Conservation (phyloP, 257 asterid genomes). For the Rhazya stricta region DNA sequence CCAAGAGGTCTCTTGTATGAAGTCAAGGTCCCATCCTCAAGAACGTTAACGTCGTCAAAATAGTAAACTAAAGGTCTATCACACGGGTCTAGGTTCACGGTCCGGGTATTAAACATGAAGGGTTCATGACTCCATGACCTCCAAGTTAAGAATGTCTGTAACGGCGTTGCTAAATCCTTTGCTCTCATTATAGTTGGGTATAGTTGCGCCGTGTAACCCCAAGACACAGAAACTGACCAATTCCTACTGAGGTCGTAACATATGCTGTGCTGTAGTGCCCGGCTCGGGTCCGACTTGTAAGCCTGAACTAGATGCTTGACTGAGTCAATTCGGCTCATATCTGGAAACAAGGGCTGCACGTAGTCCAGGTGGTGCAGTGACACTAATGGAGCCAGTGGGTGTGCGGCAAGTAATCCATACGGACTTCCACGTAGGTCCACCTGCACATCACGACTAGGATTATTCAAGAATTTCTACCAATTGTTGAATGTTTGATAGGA, state of each 20-base stretch:
- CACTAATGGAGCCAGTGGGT: conserved; percentile 71
- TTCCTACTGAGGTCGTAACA: conserved; percentile 49
- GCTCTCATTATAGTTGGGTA: conserved; percentile 43
- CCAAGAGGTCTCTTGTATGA: conserved; percentile 32
- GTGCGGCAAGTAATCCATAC: conserved; percentile 75
- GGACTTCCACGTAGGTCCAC: conserved; percentile 65
- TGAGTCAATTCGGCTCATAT: conserved; percentile 37
- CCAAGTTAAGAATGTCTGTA: conserved; percentile 71
- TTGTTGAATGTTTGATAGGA: no score
- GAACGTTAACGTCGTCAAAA: conserved; percentile 27
- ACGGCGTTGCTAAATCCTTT: conserved; percentile 50
- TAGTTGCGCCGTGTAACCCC: conserved; percentile 75
- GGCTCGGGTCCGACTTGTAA: conserved; percentile 49
- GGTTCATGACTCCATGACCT: conserved; percentile 49
- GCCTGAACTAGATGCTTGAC: conserved; percentile 41
- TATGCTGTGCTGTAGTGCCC: conserved; percentile 57
- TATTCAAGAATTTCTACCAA: neutral
- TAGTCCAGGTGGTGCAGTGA: conserved; percentile 74
- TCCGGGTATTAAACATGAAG: conserved; percentile 56
- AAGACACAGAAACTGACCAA: conserved; percentile 63
- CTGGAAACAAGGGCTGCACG: conserved; percentile 52
- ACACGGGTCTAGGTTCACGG: conserved; percentile 43
- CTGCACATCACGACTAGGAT: conserved; percentile 16
- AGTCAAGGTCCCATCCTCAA: conserved; percentile 36
- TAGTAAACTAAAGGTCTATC: conserved; percentile 46